Evolutionary conservation across 2,329 filamentous ascomycete genomes (phyloP).

Genomic region (Cladorrhinum sp.): DNA sequence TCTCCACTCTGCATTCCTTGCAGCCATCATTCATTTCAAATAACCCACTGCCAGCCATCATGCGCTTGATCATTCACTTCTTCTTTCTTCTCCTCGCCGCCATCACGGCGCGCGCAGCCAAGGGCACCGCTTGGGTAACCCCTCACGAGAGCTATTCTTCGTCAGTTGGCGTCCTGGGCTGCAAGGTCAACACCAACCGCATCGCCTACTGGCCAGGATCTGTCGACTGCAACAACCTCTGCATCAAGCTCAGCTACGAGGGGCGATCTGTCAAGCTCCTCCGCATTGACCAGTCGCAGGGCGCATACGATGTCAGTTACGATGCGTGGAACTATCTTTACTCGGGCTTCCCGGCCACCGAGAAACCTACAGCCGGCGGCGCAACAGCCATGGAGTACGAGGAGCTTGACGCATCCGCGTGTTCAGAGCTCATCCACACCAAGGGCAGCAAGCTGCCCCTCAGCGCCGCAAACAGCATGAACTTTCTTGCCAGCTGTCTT

Average conservation of each 20-base stretch:
- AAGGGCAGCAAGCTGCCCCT: slow-evolving; percentile 51
- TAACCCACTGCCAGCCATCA: slow-evolving; percentile 13
- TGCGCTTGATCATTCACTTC: slow-evolving; percentile 19
- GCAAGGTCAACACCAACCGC: slow-evolving; percentile 59
- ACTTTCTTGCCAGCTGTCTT: slow-evolving; percentile 49
- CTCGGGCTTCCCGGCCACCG: slow-evolving; percentile 47
- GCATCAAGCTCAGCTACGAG: slow-evolving; percentile 50
- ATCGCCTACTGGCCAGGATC: slow-evolving; percentile 58
- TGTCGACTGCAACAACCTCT: slow-evolving; percentile 55
- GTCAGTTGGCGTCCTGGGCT: slow-evolving; percentile 57
- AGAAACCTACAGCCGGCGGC: slow-evolving; percentile 47
- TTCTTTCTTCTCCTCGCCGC: slow-evolving; percentile 17
- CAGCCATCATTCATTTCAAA: slow-evolving; percentile 9
- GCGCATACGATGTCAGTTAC: slow-evolving; percentile 57
- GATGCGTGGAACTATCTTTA: slow-evolving; percentile 60
- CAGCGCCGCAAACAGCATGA: slow-evolving; percentile 56
- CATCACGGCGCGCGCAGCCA: slow-evolving; percentile 23
- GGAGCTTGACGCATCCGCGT: slow-evolving; percentile 46
- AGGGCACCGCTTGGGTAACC: slow-evolving; percentile 40
- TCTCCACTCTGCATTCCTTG: slow-evolving; percentile 6
- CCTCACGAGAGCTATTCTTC: slow-evolving; percentile 57
- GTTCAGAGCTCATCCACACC: slow-evolving; percentile 48
- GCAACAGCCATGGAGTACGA: slow-evolving; percentile 51
- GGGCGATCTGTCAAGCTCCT: slow-evolving; percentile 55
- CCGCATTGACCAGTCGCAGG: slow-evolving; percentile 53